Evolutionary conservation across 1,139 yeast genomes (phyloP), one percentile per base, ranked within the genome.

Genomic region (Blastobotrys serpentis): DNA sequence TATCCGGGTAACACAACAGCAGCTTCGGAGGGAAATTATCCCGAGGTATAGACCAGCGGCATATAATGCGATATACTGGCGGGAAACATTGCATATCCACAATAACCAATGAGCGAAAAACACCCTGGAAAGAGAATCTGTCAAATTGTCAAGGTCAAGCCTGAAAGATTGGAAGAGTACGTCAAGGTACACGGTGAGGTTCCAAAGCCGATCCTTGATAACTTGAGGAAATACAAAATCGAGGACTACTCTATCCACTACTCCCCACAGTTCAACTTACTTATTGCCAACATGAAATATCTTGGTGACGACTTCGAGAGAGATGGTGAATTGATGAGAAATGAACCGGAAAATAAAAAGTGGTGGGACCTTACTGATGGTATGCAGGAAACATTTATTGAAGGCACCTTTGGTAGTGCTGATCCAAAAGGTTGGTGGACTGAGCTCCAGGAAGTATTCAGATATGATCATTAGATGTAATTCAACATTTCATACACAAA

Each of bases 341-440:
- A 46, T 4, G 72, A 70, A 47, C 65, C 64, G 14, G 72, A 63
- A 2, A 70, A 70, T 53, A 65, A 61, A 42, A 61, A 67, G 42
- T 70, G 74, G 74, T 70, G 74, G 74, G 52, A 52, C 34, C 57
- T 65, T 58, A 69, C 73, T 6, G 74, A 70, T 52, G 57, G 56
- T 16, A 63, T 70, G 69, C 74, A 70, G 54, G 68, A 66, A 46
- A 59, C 70, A 2, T 48, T 70, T 51, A 61, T 68, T 19, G 66
- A 62, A 21, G 72, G 70, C 1, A 60, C 69, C n/a, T 59, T 66
- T 2, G 73, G 74, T 1, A 62, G 69, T 39, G 60, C 66, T 32
- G 74, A 70, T 46, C 53, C 54, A 29, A 65, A 63, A 44, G 74
- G 74, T 0, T 70, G 74, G 74, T 70, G 74, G 74, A 43, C 54